Percentiles rank a stretch among this genome's conserved stretches.
Evolutionary conservation across 441 rosid genomes (phyloP).

Genomic region (Capsella rubella): DNA sequence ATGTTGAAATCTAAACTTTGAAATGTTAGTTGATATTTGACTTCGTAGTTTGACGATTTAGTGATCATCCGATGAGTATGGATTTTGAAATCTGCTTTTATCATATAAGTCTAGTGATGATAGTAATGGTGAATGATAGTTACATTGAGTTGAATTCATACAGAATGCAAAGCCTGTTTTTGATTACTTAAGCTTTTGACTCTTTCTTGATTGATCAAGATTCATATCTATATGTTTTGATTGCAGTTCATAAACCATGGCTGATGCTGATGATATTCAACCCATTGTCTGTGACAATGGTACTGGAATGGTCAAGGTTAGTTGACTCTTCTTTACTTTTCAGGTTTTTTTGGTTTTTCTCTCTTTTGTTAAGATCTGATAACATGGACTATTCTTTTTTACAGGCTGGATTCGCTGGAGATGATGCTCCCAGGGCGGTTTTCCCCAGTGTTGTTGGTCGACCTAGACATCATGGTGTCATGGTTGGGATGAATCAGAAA

Average conservation of each 20-base stretch:
- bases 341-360: conserved; percentile 52
- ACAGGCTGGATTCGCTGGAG: conserved; percentile 72
- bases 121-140: neutral
- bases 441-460: conserved; percentile 68
- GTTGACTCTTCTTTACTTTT: conserved; percentile 30
- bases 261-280: conserved; percentile 62
- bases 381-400: neutral
- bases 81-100: neutral
- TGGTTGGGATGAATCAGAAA: conserved; percentile 65
- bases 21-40: conserved; percentile 16
- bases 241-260: conserved; percentile 52
- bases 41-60: neutral
- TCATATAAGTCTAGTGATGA: neutral
- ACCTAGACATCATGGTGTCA: conserved; percentile 62
- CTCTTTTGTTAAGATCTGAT: neutral
- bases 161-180: neutral
- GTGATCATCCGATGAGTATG: neutral
- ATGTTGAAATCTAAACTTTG: conserved; percentile 18
- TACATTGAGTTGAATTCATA: neutral
- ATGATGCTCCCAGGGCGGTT: conserved; percentile 77
- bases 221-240: conserved; percentile 10
- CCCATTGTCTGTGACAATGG: conserved; percentile 72
- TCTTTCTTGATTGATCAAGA: neutral
- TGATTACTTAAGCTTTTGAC: neutral
- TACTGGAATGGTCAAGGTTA: conserved; percentile 70